Percentiles rank a stretch among this genome's conserved stretches.
These are phyloP conservation scores for Sabuloglossum arenarium DNA, from an alignment of 495 filamentous ascomycete genomes.

Conservation along the genomic window DNA sequence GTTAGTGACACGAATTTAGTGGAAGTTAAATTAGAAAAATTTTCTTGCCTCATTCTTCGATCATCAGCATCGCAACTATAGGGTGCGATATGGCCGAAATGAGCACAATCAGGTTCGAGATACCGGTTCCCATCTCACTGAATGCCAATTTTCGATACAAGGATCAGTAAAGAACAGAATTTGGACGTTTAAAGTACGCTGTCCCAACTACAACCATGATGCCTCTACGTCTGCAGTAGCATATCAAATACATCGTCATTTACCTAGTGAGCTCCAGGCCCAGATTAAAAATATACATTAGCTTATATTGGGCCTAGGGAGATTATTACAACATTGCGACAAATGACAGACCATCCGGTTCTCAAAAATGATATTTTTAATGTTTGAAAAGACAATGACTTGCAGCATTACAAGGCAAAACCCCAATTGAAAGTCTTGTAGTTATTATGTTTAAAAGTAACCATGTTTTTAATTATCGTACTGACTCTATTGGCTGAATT, in stretches of 20 bases:
- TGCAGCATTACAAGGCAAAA: neutral
- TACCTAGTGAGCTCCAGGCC: neutral
- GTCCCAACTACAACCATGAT: neutral
- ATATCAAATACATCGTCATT: neutral
- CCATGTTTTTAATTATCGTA: neutral
- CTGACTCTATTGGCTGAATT: neutral
- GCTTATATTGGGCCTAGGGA: neutral
- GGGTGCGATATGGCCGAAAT: neutral
- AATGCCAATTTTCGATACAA: neutral
- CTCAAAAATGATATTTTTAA: neutral
- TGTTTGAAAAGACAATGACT: neutral
- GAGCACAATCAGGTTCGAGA: neutral
- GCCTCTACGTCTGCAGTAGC: neutral
- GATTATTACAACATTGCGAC: conserved; percentile 4
- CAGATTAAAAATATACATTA: neutral
- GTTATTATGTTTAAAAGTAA: neutral
- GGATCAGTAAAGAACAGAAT: neutral
- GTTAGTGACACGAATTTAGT: no score
- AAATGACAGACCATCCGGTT: neutral
- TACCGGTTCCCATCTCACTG: neutral
- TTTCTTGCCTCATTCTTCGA: no score
- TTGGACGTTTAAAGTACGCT: neutral
- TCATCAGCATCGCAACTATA: neutral
- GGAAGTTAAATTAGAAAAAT: no score
- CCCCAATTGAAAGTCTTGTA: neutral